phyloP scores from a whole-genome alignment of 805 yeast species.

The Schwanniomyces sp. region DNA sequence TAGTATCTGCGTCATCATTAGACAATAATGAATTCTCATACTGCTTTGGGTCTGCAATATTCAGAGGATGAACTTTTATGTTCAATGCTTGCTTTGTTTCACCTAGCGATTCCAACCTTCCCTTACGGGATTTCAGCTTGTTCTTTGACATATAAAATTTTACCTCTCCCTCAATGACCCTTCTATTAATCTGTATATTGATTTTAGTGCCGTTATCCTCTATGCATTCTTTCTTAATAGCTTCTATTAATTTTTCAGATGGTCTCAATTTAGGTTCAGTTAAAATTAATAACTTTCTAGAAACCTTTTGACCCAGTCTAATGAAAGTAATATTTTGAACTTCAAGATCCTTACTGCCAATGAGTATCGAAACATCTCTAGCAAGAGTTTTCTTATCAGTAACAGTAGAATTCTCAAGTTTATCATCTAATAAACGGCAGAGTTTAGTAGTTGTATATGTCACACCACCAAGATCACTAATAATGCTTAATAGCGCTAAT shows the following conservation, averaged over 20 bases:
- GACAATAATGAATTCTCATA: background rate
- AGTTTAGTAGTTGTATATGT: constrained; percentile 31
- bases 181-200: constrained; percentile 11
- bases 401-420: constrained; percentile 22
- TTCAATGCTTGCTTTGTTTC: background rate
- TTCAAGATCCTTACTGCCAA: constrained; percentile 19
- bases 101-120: constrained; percentile 22
- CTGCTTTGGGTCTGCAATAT: background rate
- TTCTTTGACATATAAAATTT: constrained; percentile 13
- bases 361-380: constrained; percentile 34
- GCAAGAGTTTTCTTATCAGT: constrained; percentile 42
- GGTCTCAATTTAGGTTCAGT: constrained; percentile 28
- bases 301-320: constrained; percentile 25
- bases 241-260: constrained; percentile 24
- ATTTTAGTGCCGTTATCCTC: constrained; percentile 21
- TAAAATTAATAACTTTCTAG: constrained; percentile 32
- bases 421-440: constrained; percentile 30
- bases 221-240: constrained; percentile 22
- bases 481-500: constrained; percentile 24
- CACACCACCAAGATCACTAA: constrained; percentile 39
- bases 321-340: constrained; percentile 21
- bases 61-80: background rate
- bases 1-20: background rate
- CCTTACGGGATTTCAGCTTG: constrained; percentile 19
- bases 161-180: constrained; percentile 29